Percentiles rank a stretch among this genome's conserved stretches.
phyloP scores from a whole-genome alignment of 1,284 basidiomycete species.

The Cutaneotrichosporon cutaneum region DNA sequence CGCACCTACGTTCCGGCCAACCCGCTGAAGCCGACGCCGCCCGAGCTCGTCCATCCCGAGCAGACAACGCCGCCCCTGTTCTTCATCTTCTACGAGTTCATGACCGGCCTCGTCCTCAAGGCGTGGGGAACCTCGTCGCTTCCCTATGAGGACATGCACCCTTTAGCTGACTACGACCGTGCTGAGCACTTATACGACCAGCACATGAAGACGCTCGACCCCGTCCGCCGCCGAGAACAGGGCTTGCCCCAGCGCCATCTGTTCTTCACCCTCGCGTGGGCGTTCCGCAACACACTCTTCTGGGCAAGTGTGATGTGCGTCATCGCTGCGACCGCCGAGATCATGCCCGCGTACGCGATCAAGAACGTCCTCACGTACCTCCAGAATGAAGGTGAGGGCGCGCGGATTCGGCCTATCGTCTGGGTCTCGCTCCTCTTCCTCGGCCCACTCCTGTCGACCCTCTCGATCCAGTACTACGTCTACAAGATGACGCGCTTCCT shows the following conservation, averaged over 20 bases:
- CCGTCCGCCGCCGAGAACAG: slow-evolving; percentile 37
- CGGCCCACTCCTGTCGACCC: slow-evolving; percentile 55
- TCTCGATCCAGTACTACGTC: slow-evolving; percentile 51
- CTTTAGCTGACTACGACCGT: slow-evolving; percentile 62
- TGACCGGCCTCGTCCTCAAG: slow-evolving; percentile 59
- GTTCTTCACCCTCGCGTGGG: slow-evolving; percentile 30
- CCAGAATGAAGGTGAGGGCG: slow-evolving; percentile 53
- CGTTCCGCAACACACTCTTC: slow-evolving; percentile 38
- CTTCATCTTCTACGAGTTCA: slow-evolving; percentile 61
- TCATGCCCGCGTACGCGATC: slow-evolving; percentile 57
- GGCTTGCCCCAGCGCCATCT: slow-evolving; percentile 43
- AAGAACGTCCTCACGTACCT: slow-evolving; percentile 58
- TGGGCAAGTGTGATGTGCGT: slow-evolving; percentile 39
- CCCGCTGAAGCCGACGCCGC: slow-evolving; percentile 44
- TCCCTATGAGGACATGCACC: slow-evolving; percentile 55
- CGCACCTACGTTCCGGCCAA: slow-evolving; percentile 56
- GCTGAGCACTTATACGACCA: slow-evolving; percentile 53
- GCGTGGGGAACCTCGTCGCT: slow-evolving; percentile 48
- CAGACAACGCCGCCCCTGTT: slow-evolving; percentile 65
- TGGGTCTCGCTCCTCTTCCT: slow-evolving; percentile 66
- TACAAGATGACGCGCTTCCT: slow-evolving; percentile 52
- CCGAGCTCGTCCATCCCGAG: slow-evolving; percentile 60
- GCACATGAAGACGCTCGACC: slow-evolving; percentile 49
- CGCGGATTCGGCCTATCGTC: slow-evolving; percentile 58
- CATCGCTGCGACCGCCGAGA: slow-evolving; percentile 42